Evolutionary conservation across 108 stramenopile species (phyloP), one percentile per base, ranked within the genome.

Genomic region (Pseudonitzschia pungens): DNA sequence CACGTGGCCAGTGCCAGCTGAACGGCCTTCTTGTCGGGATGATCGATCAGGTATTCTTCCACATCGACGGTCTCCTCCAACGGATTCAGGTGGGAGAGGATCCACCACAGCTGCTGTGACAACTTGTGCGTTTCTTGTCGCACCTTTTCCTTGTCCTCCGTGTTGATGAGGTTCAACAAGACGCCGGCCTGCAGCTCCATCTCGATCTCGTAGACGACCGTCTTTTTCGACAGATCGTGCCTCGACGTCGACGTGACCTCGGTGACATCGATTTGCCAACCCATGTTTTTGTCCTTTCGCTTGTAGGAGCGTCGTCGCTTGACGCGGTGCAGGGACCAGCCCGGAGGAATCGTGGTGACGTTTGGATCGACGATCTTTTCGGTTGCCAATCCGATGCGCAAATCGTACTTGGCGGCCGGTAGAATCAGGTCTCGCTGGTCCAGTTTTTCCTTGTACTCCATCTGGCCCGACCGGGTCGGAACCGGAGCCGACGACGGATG

Each of bases 231-330:
- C 42, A 60, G 52, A 12, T 67, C 55, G 43, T 75, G 42, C 14
- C 56, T 72, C 28, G 79, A 76, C n/a, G 80, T 76, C 11, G 90
- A 80, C 20, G 87, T 87, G 29, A 92, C 88, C 73, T 92, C 91
- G 0, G 94, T 95, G 48, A 92, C 86, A 79, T 95, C 94, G 57
- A 95, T 81, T 70, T 88, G 90, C 94, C 94, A 95, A 12, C 87
- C 90, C 78, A 92, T 87, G 48, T 87, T 86, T 21, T 79, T 81
- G 71, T 92, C 91, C 29, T 73, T 55, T 11, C 94, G 79, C 8
- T 58, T 76, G 68, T 95, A 95, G 56, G 86, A 87, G 51, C 91
- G 83, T n/a, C 94, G 83, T 14, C 93, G 83, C 58, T 95, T 92
- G 76, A 92, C 77, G 5, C 91, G 84, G 62, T 83, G 84, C 20